Evolutionary conservation across 331 rosid species (phyloP), one percentile per base, ranked within the genome.

Genomic region (Quercus phellos): DNA sequence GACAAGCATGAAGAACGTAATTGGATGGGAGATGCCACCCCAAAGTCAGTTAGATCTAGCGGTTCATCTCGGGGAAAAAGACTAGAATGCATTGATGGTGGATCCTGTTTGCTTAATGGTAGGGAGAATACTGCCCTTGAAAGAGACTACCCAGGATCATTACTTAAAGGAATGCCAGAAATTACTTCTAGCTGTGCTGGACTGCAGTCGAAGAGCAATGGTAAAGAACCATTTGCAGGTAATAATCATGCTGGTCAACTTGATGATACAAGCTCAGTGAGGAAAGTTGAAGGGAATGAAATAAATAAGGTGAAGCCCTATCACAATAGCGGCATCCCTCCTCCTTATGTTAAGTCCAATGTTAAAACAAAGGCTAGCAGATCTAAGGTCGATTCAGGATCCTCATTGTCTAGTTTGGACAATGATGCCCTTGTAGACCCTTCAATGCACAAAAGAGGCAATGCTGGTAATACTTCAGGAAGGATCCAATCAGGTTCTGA

Each of bases 301-400:
- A 81, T 56, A 46, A 90, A 79, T 38, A 87, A 81, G 78, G 73
- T 69, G 77, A 92, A 87, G 81, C 73, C 97, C 51, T 72, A 77
- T 81, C 79, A 78, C 87, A 88, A 76, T 77, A 86, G 64, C 82
- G 84, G 83, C 72, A 74, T 88, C 64, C 98, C 98, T 70, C 99
- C 99, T 58, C 99, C 99, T 16, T 93, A 95, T 76, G 86, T 95
- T 53, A 95, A 95, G 72, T 82, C 87, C 35, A 79, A 83, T 81
- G 75, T 82, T 70, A 90, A 86, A 81, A 75, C 77, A 63, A 92
- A 90, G 84, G 86, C 61, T 76, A 79, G 67, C 76, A 81, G 79
- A 51, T 77, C n/a, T 12, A 88, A 61, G 17, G 70, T 61, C 70
- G 77, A 80, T 73, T 58, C 24, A 12, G 88, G 72, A 73, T 73